phyloP scores from a whole-genome alignment of 2,329 filamentous ascomycete species.

The Aquanectria penicillioides region DNA sequence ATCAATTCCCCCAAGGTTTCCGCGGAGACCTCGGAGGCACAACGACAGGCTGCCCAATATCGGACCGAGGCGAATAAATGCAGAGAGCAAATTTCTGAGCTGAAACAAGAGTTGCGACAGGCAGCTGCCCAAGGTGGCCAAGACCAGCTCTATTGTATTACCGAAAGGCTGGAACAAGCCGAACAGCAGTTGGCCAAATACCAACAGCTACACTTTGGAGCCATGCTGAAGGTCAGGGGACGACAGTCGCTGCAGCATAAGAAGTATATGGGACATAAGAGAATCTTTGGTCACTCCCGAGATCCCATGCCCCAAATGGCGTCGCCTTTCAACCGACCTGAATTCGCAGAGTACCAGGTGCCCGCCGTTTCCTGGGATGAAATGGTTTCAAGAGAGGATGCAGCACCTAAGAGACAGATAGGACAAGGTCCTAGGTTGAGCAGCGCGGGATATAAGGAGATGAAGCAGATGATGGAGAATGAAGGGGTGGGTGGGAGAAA shows the following conservation, averaged over 20 bases:
- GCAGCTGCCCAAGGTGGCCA: background rate
- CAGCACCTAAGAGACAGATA: conserved; percentile 21
- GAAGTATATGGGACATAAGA: conserved; percentile 41
- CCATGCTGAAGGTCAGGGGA: conserved; percentile 45
- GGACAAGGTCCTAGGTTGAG: conserved; percentile 18
- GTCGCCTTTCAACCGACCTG: conserved; percentile 29
- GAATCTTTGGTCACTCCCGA: conserved; percentile 41
- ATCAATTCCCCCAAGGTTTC: conserved; percentile 34
- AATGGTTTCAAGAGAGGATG: no score
- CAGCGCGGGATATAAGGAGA: conserved; percentile 15
- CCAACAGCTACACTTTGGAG: conserved; percentile 33
- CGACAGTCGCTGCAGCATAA: conserved; percentile 37
- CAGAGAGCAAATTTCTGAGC: conserved; percentile 32
- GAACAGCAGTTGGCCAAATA: conserved; percentile 40
- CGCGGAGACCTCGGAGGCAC: conserved; percentile 34
- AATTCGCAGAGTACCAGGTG: conserved; percentile 5
- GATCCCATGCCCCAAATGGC: conserved; percentile 27
- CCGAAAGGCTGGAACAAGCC: conserved; percentile 34
- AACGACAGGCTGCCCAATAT: conserved; percentile 44
- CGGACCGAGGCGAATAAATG: conserved; percentile 44
- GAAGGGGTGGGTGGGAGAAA: background rate
- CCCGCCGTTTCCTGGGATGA: conserved; percentile 6
- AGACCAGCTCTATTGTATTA: background rate
- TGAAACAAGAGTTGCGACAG: conserved; percentile 28
- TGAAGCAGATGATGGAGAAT: conserved; percentile 10